Conservation (phyloP, 1,284 basidiomycete species). For the Apiotrichum brassicae region DNA sequence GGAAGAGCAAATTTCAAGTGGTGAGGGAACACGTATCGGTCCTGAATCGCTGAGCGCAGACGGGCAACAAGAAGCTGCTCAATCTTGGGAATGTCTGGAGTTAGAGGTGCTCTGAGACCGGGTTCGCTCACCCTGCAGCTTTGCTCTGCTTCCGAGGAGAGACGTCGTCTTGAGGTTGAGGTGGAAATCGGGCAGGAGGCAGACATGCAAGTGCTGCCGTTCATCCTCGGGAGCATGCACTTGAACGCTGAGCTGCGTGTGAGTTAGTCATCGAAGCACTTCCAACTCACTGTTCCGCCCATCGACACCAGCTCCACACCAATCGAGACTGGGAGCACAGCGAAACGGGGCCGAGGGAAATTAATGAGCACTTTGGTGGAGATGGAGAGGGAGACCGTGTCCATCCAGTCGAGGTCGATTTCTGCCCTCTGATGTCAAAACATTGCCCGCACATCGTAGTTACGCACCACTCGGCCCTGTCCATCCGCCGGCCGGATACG, state of each 20-base stretch:
- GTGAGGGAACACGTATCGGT: constrained; percentile 51
- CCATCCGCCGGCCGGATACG: constrained; percentile 53
- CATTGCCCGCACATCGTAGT: not conserved
- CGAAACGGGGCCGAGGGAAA: constrained; percentile 54
- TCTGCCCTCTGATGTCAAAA: constrained; percentile 49
- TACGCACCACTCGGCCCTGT: constrained; percentile 49
- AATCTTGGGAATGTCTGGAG: constrained; percentile 54
- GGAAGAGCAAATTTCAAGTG: constrained; percentile 49
- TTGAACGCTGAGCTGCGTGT: constrained; percentile 35
- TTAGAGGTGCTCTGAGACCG: too few relatives aligned
- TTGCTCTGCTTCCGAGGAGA: constrained; percentile 53
- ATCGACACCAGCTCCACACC: constrained; percentile 52
- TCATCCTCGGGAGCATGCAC: constrained; percentile 37
- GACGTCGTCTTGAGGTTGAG: constrained; percentile 52
- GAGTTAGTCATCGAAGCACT: constrained; percentile 7
- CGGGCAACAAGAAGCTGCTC: constrained; percentile 54
- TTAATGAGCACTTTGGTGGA: constrained; percentile 55
- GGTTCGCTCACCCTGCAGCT: constrained; percentile 51
- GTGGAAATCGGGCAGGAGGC: constrained; percentile 54
- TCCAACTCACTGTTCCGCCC: constrained; percentile 49
- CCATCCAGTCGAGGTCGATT: constrained; percentile 54
- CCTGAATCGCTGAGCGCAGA: constrained; percentile 50
- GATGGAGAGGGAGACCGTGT: constrained; percentile 51
- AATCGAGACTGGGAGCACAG: constrained; percentile 53
- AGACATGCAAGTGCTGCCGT: constrained; percentile 49